Evolutionary conservation across 208 protist genomes (phyloP).

Genomic region (Crithidia bombi): DNA sequence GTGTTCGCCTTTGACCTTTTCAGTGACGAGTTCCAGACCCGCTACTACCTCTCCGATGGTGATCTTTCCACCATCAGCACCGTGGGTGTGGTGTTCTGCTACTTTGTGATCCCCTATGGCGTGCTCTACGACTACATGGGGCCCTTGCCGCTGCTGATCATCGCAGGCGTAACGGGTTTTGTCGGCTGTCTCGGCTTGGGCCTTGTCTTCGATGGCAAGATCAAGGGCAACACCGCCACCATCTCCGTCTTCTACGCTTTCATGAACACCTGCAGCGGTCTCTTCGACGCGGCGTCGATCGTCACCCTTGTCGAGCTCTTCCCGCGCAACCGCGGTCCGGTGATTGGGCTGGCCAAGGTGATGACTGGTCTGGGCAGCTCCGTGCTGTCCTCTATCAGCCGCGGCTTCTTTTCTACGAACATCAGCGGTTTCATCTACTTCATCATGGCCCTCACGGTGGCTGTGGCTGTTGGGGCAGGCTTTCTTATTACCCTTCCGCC

Average conservation of each 20-base stretch:
- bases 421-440: conserved; percentile 75
- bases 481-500: conserved; percentile 58
- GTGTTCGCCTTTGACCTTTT: conserved; percentile 75
- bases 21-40: conserved; percentile 46
- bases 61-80: conserved; percentile 77
- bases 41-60: conserved; percentile 56
- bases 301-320: conserved; percentile 61
- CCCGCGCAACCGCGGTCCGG: conserved; percentile 70
- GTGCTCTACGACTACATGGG: conserved; percentile 61
- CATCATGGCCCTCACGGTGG: conserved; percentile 56
- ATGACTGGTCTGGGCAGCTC: conserved; percentile 78
- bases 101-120: conserved; percentile 73
- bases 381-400: conserved; percentile 61
- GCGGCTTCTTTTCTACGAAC: conserved; percentile 52
- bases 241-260: conserved; percentile 75
- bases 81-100: conserved; percentile 66
- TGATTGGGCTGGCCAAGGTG: conserved; percentile 68
- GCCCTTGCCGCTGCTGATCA: conserved; percentile 41
- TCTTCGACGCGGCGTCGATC: conserved; percentile 61
- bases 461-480: conserved; percentile 30
- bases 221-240: conserved; percentile 51
- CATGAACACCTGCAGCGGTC: conserved; percentile 60
- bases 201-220: conserved; percentile 52
- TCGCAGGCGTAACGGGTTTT: conserved; percentile 40
- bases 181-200: conserved; percentile 58